Evolutionary conservation across 2,329 filamentous ascomycete genomes (phyloP), one percentile per base, ranked within the genome.

Genomic region (Arthrobotrys iridis): DNA sequence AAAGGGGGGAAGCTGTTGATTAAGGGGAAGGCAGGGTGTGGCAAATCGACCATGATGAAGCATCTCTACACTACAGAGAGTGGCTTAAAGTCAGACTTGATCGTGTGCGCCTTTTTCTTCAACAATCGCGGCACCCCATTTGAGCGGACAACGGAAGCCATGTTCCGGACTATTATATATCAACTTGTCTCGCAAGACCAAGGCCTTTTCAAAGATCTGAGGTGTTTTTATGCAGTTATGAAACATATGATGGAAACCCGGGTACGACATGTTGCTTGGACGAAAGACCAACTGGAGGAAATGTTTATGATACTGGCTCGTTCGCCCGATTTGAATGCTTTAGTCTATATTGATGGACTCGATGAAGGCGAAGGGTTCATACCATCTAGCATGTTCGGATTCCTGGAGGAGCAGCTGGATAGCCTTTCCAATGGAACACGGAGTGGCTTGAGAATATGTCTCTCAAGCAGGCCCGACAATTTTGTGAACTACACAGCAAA

Each of bases 101-200:
- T 75, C 13, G 30, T 70, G 18, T 59, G 74, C n/a, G 63, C 20
- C 2, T 75, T 77, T 11, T 77, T 76, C 46, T 77, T 74, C 43
- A 70, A 55, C 18, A 57, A 48, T 7, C 33, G 66, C 13, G 76
- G 74, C 4, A 62, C 74, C 1, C 45, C 40, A 8, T 37, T 52
- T 1, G 58, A 77, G 28, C 77, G 50, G 1, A 76, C 50, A 11
- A 45, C 73, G 15, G 33, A 28, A 8, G 50, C 33, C n/a, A 77
- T 77, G 76, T 59, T 77, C 11, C 74, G 55, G 20, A 74, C 74
- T 7, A 30, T 77, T n/a, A 45, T 77, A 1, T 72, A 65, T 18
- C 55, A 77, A 30, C 66, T 77, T 11, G 15, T 52, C 7, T 52
- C 24, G 13, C 46, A 52, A 33, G 22, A 52, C 8, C 46, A 20